Base-by-base conservation (phyloP, 805 yeast genomes). In the Wickerhamiella parazyma region DNA sequence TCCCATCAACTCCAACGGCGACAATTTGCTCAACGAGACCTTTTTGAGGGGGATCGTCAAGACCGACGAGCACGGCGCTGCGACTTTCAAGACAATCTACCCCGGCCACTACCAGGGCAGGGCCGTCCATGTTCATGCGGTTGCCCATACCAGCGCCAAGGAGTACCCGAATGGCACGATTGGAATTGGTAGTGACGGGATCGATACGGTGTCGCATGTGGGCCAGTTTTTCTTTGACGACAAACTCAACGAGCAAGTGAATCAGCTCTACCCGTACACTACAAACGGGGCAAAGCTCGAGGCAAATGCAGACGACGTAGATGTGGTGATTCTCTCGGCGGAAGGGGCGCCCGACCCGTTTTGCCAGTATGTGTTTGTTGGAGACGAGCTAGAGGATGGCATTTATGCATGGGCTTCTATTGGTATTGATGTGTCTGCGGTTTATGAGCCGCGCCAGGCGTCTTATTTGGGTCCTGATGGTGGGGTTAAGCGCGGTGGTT, bases 51-150 rank as follows among this genome's bases (percentile, higher is more conserved):
- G 41, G 8, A 18, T 37, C n/a, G 22, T 24, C 17, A 37, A 37
- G 33, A 37, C 41, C 8, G 41, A 37, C 24, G 28, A 26, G 33
- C 25, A 37, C 17, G 41, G 41, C 17, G 41, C 41, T 26, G 41
- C 41, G 12, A 37, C 41, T 7, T 25, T 37, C 41, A 37, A 37
- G 33, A 37, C 41, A 4, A n/a, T 37, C 3, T 37, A 16, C 25
- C 41, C 41, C 8, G 41, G 41, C 21, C 41, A 37, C 10, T 37
- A 37, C 16, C 6, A 4, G 4, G 33, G 33, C 2, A 29, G 41
- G 7, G 22, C 41, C 10, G 33, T 18, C 16, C 41, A 37, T 19
- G 26, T 37, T 17, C 33, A 37, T 33, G 17, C 19, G 21, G 18
- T 19, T 16, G 41, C 41, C 24, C 41, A 37, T 14, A 19, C 28